Base-by-base conservation (phyloP, 2,329 filamentous ascomycete genomes). In the Dactylellina cionopaga region DNA sequence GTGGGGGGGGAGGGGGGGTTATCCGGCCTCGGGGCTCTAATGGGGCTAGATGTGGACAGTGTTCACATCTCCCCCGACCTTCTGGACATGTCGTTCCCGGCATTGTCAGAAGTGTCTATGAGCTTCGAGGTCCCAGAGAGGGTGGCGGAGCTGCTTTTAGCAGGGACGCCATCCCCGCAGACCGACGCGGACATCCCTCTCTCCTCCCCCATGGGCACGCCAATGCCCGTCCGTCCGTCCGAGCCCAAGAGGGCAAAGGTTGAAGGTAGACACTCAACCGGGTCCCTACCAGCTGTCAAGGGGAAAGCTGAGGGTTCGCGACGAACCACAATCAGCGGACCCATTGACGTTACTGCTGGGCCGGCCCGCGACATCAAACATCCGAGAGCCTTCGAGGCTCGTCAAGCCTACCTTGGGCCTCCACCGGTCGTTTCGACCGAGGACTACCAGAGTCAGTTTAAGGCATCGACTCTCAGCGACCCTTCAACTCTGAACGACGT, bases 221-320 rank as follows among this genome's bases (percentile, higher is more conserved):
- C 39, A 2, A 17, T 35, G 41, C n/a, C 15, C 10, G 17, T 24
- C 13, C 37, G 56, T 15, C 27, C 17, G 5, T 54, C 54, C 19
- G 46, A 31, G 13, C 9, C 15, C 9, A 33, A 44, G 47, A 43
- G 22, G n/a, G 6, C 5, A 5, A 64, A 54, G 19, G 25, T 44
- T 22, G 59, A 51, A 44, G 59, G n/a, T 64, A 52, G 59, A 22
- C 59, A 64, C 59, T 64, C 59, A 7, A 64, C 59, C 29, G 59
- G 59, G 25, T 41, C 59, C 2, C 15, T 64, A 19, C 13, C 19
- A n/a, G 31, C 1, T 15, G 15, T 27, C 6, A 39, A 25, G 24
- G 24, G 35, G 11, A 29, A 5, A 2, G 27, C 47, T 1, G n/a
- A 64, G 15, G 47, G 46, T 1, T 17, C 46, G 9, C 59, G 59